Percentiles rank a stretch among this genome's conserved stretches.
These are phyloP conservation scores for Suillus discolor DNA, from an alignment of 768 basidiomycete genomes.

Conservation along the genomic window DNA sequence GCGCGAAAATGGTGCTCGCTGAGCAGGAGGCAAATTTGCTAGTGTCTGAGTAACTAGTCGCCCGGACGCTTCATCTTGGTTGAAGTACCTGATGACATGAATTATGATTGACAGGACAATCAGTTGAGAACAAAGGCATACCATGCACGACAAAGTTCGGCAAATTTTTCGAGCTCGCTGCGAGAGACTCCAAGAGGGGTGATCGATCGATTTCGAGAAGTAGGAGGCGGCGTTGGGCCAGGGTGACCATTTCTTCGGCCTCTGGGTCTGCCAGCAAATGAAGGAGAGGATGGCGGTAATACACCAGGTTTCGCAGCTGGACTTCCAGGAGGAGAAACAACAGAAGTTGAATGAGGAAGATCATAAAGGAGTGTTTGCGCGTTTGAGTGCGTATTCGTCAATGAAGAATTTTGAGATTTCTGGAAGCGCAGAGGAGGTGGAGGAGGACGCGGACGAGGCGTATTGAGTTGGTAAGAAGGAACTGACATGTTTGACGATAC, in stretches of 20 bases:
- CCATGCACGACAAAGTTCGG: constrained; percentile 79
- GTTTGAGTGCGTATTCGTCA: constrained; percentile 45
- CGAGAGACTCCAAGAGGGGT: constrained; percentile 69
- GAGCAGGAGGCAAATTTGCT: constrained; percentile 76
- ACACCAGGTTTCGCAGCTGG: constrained; percentile 45
- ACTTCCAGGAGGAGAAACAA: constrained; percentile 58
- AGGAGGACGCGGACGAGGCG: constrained; percentile 57
- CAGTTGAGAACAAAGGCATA: constrained; percentile 35
- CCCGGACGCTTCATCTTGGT: constrained; percentile 78
- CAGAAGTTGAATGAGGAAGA: constrained; percentile 60
- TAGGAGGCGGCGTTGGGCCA: constrained; percentile 55
- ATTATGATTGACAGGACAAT: constrained; percentile 15
- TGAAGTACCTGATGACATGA: constrained; percentile 65
- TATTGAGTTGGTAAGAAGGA: constrained; percentile 65
- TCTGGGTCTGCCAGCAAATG: constrained; percentile 51
- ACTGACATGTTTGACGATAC: constrained; percentile 50
- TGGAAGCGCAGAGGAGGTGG: constrained; percentile 63
- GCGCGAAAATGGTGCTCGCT: constrained; percentile 85
- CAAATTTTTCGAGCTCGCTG: constrained; percentile 78
- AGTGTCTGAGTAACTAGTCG: constrained; percentile 82
- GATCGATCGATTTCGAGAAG: constrained; percentile 60
- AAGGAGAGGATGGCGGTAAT: constrained; percentile 61
- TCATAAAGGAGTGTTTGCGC: constrained; percentile 75
- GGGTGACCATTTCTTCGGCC: constrained; percentile 52
- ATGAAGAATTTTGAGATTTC: constrained; percentile 45